Evolutionary conservation across 305 asterid genomes (phyloP).

Genomic region (Fraxinus sp.): DNA sequence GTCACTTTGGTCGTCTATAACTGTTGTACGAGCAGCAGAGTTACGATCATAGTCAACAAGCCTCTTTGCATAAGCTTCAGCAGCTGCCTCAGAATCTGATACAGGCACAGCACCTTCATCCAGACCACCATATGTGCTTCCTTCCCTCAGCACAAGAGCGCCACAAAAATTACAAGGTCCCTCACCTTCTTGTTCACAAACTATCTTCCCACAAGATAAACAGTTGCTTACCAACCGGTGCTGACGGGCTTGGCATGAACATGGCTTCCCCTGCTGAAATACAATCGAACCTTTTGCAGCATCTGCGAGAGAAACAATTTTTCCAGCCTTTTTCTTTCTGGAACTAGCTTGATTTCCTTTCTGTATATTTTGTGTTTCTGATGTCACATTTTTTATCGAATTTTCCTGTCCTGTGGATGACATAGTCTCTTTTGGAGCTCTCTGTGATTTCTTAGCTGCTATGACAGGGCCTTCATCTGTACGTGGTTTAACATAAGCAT

Average conservation of each 20-base stretch:
- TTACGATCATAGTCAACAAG: constrained; percentile 94
- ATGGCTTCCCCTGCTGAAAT: constrained; percentile 89
- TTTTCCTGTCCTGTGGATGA: constrained; percentile 43
- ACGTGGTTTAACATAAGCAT: constrained; percentile 79
- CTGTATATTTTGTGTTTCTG: constrained; percentile 36
- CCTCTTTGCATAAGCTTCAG: constrained; percentile 91
- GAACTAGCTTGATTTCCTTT: constrained; percentile 45
- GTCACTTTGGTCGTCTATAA: constrained; percentile 97
- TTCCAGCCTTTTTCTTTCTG: constrained; percentile 81
- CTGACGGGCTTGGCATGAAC: constrained; percentile 90
- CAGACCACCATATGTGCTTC: constrained; percentile 86
- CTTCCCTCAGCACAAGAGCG: constrained; percentile 85
- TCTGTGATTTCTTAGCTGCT: constrained; percentile 54
- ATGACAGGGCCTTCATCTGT: constrained; percentile 39
- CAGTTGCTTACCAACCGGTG: constrained; percentile 87
- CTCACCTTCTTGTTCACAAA: constrained; percentile 97
- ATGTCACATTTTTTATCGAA: constrained; percentile 32
- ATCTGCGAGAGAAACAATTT: constrained; percentile 82
- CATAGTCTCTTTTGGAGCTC: constrained; percentile 48
- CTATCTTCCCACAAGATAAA: constrained; percentile 92
- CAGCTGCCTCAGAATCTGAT: constrained; percentile 77
- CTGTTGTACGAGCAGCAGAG: constrained; percentile 95
- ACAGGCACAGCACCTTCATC: constrained; percentile 48
- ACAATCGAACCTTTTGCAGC: constrained; percentile 91
- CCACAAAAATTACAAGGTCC: constrained; percentile 95